These are phyloP conservation scores for Phytophthora tentaculata DNA, from an alignment of 352 stramenopile genomes.

Conservation along the genomic window DNA sequence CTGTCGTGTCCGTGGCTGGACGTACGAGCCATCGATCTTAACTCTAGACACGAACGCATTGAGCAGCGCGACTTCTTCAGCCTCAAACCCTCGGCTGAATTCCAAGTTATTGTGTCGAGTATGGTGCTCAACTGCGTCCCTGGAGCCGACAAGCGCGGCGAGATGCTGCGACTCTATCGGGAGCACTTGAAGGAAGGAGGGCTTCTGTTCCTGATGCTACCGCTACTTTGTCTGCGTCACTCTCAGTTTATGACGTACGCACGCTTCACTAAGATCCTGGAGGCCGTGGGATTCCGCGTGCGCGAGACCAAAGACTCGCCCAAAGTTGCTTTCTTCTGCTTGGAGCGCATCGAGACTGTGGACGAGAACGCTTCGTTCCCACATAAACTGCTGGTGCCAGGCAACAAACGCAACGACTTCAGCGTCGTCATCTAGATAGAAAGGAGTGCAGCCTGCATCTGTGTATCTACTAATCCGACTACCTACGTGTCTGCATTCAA, in stretches of 20 bases:
- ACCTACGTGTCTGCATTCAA: conserved; percentile 5
- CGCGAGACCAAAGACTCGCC: conserved; percentile 79
- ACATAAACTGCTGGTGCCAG: conserved; percentile 50
- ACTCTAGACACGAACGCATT: conserved; percentile 91
- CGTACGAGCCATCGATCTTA: conserved; percentile 95
- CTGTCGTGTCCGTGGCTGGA: conserved; percentile 93
- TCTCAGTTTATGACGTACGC: conserved; percentile 80
- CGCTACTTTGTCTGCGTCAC: conserved; percentile 75
- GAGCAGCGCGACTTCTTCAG: conserved; percentile 94
- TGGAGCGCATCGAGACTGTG: conserved; percentile 52
- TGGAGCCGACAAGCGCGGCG: conserved; percentile 78
- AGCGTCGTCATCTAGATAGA: conserved; percentile 64
- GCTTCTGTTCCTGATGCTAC: conserved; percentile 79
- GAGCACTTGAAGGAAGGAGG: conserved; percentile 59
- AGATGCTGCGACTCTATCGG: conserved; percentile 76
- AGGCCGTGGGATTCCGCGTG: conserved; percentile 71
- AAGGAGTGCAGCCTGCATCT: conserved; percentile 18
- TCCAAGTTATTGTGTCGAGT: conserved; percentile 93
- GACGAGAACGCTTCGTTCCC: conserved; percentile 46
- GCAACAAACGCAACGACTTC: conserved; percentile 74
- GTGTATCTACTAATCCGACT: conserved; percentile 36
- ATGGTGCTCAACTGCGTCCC: conserved; percentile 98
- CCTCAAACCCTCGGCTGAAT: conserved; percentile 67
- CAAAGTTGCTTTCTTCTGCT: conserved; percentile 85
- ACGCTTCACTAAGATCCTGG: conserved; percentile 72